phyloP scores from a whole-genome alignment of 257 asterid species.

The Anisodus acutangulus region DNA sequence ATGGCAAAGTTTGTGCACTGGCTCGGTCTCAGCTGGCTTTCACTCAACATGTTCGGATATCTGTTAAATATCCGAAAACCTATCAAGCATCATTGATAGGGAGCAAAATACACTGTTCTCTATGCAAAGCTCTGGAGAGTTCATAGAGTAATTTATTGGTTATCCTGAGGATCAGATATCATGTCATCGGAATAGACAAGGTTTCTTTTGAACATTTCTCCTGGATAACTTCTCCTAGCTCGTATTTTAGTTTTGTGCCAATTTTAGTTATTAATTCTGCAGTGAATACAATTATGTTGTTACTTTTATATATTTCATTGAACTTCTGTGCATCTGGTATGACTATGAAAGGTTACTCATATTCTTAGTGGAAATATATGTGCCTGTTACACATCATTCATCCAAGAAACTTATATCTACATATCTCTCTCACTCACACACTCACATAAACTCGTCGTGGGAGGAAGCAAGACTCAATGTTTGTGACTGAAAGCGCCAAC shows the following conservation, averaged over 20 bases:
- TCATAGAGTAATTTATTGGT: slow-evolving; percentile 36
- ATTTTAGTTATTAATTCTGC: slow-evolving; percentile 12
- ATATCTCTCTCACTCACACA: slow-evolving; percentile 30
- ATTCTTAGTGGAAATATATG: slow-evolving; percentile 26
- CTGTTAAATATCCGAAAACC: background rate
- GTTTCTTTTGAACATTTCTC: slow-evolving; percentile 12
- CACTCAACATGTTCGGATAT: background rate
- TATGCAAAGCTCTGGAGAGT: slow-evolving; percentile 32
- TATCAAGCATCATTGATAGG: background rate
- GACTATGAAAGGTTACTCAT: slow-evolving; percentile 16
- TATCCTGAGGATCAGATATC: background rate
- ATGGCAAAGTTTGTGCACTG: background rate
- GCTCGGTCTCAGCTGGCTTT: slow-evolving; percentile 16
- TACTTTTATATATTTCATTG: slow-evolving; percentile 6
- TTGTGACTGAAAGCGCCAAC: slow-evolving; percentile 68
- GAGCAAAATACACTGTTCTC: background rate
- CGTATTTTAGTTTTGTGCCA: background rate
- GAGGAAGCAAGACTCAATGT: slow-evolving; percentile 29
- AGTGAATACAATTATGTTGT: background rate
- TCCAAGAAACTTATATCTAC: slow-evolving; percentile 10
- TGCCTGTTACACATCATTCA: background rate
- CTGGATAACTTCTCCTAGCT: background rate
- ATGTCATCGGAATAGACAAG: background rate
- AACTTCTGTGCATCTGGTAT: slow-evolving; percentile 24
- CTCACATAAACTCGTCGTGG: slow-evolving; percentile 3